Conservation (phyloP, 2,329 filamentous ascomycete species). For the Trematosphaeria pertusa region DNA sequence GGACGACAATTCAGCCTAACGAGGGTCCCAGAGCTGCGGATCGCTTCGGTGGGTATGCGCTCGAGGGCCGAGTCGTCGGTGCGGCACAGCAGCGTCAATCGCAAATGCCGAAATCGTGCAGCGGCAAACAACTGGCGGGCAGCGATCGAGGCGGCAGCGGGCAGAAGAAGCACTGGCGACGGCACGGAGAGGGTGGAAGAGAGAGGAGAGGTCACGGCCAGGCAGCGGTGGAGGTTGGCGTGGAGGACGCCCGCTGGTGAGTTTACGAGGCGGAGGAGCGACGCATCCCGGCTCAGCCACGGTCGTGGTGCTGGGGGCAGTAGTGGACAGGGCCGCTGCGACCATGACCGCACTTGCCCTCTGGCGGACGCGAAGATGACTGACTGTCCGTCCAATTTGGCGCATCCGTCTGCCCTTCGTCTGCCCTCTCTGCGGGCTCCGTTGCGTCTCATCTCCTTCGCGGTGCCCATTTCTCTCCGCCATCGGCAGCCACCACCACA, state of each 20-base stretch:
- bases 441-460: not conserved
- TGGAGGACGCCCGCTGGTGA: slow-evolving; percentile 22
- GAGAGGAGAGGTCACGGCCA: no score
- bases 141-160: not conserved
- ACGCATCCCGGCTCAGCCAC: slow-evolving; percentile 28
- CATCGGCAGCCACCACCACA: not conserved
- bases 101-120: slow-evolving; percentile 2
- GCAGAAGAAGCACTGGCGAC: not conserved
- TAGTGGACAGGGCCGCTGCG: slow-evolving; percentile 4
- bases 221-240: slow-evolving; percentile 8
- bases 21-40: slow-evolving; percentile 22
- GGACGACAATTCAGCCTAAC: slow-evolving; percentile 29
- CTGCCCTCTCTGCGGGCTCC: not conserved
- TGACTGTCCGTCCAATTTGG: not conserved
- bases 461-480: no score
- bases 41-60: slow-evolving; percentile 22
- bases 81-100: slow-evolving; percentile 11
- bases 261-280: slow-evolving; percentile 26
- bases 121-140: not conserved
- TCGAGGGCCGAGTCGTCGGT: slow-evolving; percentile 8
- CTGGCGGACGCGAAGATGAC: not conserved
- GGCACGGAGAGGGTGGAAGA: not conserved
- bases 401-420: no score
- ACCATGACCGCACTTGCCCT: slow-evolving; percentile 12
- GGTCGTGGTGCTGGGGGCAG: slow-evolving; percentile 17